Base-by-base conservation (phyloP, 2,329 filamentous ascomycete species). In the Xylaria sp. region DNA sequence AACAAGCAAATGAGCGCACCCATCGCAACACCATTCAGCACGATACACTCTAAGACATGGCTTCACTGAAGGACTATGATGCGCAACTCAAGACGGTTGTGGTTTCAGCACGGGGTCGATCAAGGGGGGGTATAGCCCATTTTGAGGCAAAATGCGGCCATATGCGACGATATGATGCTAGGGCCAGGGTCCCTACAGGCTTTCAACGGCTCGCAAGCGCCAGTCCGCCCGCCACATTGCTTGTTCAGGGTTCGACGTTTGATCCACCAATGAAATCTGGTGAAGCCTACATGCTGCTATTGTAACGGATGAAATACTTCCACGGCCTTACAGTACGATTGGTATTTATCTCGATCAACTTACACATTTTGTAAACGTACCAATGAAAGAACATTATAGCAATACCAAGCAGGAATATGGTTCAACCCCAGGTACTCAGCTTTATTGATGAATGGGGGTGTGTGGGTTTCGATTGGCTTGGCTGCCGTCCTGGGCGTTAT, bases 61-160 rank as follows among this genome's bases (percentile, higher is more conserved):
- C 23, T 60, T 45, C 61, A 43, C 50, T 34, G 4, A 30, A 57
- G 45, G 65, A 36, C 55, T 20, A n/a, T 68, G 61, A 70, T 63
- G 68, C 63, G 57, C 63, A 53, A 63, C 59, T 52, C 64, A 63
- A 68, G 73, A 77, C 76, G 67, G 60, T 70, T 75, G 70, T 65
- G 55, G 76, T 77, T 77, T 77, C 74, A 77, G 61, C 45, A 62
- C 62, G 53, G 64, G 56, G 65, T 60, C 39, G 62, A 67, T 72
- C 68, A 69, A 72, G 72, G 72, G 67, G 60, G 30, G 53, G 66
- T 34, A 61, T 48, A 13, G 25, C 53, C 58, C 60, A 36, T 62
- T 60, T 60, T 65, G 68, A 66, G 57, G 65, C 62, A 65, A 48
- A 53, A 63, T 59, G 32, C 50, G 48, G 48, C 34, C 60, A 63